Percentiles rank a stretch among this genome's conserved stretches.
These are phyloP conservation scores for Chimonanthus salicifolius DNA, from an alignment of 164 flowering plant species.

Conservation along the genomic window DNA sequence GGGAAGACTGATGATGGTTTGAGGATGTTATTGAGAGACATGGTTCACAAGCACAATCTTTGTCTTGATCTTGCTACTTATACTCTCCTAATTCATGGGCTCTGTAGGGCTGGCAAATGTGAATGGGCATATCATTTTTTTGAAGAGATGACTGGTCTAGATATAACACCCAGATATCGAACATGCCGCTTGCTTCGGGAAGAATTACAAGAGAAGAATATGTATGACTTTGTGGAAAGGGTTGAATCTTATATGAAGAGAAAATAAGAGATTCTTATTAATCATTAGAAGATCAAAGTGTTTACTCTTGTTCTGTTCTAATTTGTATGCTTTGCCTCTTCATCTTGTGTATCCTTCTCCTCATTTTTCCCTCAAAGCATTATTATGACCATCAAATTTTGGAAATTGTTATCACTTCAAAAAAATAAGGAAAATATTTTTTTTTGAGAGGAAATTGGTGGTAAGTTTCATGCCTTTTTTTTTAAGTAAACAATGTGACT, in stretches of 20 bases:
- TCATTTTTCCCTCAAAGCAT: neutral
- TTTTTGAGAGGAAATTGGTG: too few relatives aligned
- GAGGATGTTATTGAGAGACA: conserved; percentile 44
- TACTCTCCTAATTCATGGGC: conserved; percentile 64
- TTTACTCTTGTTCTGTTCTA: neutral
- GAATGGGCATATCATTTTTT: conserved; percentile 62
- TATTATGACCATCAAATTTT: too few relatives aligned
- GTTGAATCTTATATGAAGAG: conserved; percentile 49
- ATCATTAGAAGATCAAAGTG: neutral
- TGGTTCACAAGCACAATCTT: conserved; percentile 64
- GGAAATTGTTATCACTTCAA: too few relatives aligned
- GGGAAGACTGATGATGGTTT: conserved; percentile 34
- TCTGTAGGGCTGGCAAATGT: conserved; percentile 53
- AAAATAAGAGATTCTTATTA: conserved; percentile 23
- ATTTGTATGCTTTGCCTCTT: neutral
- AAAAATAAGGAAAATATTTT: too few relatives aligned
- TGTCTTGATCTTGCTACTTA: conserved; percentile 65
- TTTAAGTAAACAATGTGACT: too few relatives aligned
- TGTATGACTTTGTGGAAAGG: conserved; percentile 50
- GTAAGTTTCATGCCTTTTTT: too few relatives aligned
- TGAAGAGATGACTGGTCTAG: conserved; percentile 58
- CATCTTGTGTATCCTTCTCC: neutral
- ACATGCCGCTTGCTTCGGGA: conserved; percentile 67
- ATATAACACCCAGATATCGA: conserved; percentile 41
- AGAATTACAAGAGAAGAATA: conserved; percentile 39